Conservation (phyloP, 2,329 filamentous ascomycete species). For the Cercospora zeae-maydis region DNA sequence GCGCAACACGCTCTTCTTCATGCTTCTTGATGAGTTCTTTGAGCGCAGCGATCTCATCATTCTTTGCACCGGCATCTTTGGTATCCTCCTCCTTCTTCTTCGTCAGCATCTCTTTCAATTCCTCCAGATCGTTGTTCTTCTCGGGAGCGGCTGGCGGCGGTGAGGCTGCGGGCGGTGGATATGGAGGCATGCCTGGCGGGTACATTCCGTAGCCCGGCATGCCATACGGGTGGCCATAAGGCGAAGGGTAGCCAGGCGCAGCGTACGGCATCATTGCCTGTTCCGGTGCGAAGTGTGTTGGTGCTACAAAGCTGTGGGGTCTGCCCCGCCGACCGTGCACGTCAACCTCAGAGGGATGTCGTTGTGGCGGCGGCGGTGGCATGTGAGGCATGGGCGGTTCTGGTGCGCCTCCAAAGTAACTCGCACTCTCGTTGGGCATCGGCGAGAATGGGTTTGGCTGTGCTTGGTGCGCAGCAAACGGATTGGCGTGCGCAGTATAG, state of each 20-base stretch:
- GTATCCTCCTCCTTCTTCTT: slow-evolving; percentile 21
- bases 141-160: slow-evolving; percentile 27
- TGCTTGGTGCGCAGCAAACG: slow-evolving; percentile 36
- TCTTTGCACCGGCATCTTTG: slow-evolving; percentile 25
- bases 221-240: slow-evolving; percentile 14
- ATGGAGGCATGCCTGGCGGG: slow-evolving; percentile 18
- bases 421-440: slow-evolving; percentile 26
- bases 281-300: slow-evolving; percentile 29
- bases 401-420: slow-evolving; percentile 39
- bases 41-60: slow-evolving; percentile 33
- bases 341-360: slow-evolving; percentile 27
- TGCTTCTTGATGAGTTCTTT: slow-evolving; percentile 43
- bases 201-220: slow-evolving; percentile 26
- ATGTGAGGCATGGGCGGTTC: slow-evolving; percentile 8
- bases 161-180: slow-evolving; percentile 28
- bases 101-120: slow-evolving; percentile 25
- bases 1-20: slow-evolving; percentile 36
- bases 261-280: slow-evolving; percentile 28
- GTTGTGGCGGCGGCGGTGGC: slow-evolving; percentile 6
- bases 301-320: slow-evolving; percentile 33
- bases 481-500: slow-evolving; percentile 37
- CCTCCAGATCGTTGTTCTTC: slow-evolving; percentile 24
- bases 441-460: slow-evolving; percentile 34
- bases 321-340: slow-evolving; percentile 15
- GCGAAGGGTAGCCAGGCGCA: slow-evolving; percentile 23